Evolutionary conservation across 805 yeast species (phyloP).

Genomic region (Hanseniaspora mollemarum): DNA sequence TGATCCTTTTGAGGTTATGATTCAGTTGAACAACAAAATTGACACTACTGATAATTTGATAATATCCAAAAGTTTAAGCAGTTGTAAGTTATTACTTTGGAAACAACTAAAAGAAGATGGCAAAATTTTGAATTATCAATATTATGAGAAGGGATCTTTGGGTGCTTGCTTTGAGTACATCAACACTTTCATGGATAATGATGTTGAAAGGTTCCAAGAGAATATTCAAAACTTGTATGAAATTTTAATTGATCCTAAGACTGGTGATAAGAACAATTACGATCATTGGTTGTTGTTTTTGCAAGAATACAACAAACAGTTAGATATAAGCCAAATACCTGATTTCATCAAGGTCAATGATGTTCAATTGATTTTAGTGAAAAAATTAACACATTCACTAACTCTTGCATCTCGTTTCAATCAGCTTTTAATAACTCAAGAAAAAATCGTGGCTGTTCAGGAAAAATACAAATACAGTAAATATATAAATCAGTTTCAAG

Average conservation of each 20-base stretch:
- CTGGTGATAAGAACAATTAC: constrained; percentile 16
- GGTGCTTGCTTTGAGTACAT: constrained; percentile 53
- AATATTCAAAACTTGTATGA: constrained; percentile 35
- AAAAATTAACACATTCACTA: constrained; percentile 7
- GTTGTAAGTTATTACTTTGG: constrained; percentile 42
- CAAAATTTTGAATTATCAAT: constrained; percentile 51
- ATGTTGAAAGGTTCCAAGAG: constrained; percentile 32
- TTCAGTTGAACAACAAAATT: constrained; percentile 18
- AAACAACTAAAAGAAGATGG: constrained; percentile 49
- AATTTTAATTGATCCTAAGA: constrained; percentile 30
- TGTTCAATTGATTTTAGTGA: constrained; percentile 20
- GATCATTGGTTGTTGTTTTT: constrained; percentile 27
- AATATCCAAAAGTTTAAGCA: constrained; percentile 30
- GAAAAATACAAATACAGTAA: constrained; percentile 22
- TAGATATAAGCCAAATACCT: constrained; percentile 16
- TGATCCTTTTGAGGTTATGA: constrained; percentile 17
- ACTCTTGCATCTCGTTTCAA: constrained; percentile 18
- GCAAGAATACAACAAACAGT: constrained; percentile 28
- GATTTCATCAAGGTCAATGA: constrained; percentile 25
- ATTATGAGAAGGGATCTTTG: constrained; percentile 46
- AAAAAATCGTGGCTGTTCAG: not conserved
- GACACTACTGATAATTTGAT: constrained; percentile 17
- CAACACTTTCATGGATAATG: constrained; percentile 33
- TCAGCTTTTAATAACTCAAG: constrained; percentile 10
- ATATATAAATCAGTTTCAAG: constrained; percentile 32